Base-by-base conservation (phyloP, 768 basidiomycete genomes). In the Pisolithus marmoratus region DNA sequence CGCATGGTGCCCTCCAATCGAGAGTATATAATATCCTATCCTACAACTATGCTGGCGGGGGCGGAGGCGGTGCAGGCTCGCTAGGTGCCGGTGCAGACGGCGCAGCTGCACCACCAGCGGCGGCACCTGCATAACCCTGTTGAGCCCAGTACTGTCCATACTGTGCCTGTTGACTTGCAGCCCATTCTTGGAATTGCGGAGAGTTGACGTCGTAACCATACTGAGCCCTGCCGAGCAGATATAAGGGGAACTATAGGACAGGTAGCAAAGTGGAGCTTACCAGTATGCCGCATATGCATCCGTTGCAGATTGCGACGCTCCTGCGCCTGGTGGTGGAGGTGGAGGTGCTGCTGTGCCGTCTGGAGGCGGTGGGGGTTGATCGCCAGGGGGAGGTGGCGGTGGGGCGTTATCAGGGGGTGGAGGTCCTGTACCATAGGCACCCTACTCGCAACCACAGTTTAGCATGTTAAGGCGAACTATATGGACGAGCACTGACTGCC, bases 131-230 rank as follows among this genome's bases (percentile, higher is more conserved):
- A 52, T 85, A 81, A 1, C 76, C 81, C 48, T 81, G 76, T 48
- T 81, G 76, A 15, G 78, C 76, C 61, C 90, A 89, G 66, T 89
- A 89, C 53, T 87, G 84, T 14, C 75, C 76, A 58, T 90, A 89
- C 60, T 86, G 83, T 57, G 87, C 85, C 55, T 81, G 80, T 41
- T 74, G 72, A 50, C 62, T 65, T 9, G 84, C 81, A 37, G 81
- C 81, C 89, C 89, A 90, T 59, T 87, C 81, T 64, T 88, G 90
- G 66, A 90, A 91, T 59, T 90, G 80, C 2, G 77, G 61, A 3
- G 90, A 87, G 63, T 90, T 91, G 54, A 90, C 84, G 59, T 92
- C 90, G 66, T 91, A 91, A 11, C 89, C 89, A 60, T 88, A 90
- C 5, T 85, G 83, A 54, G 89, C 84, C 89, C 89, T 90, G 55